phyloP scores from a whole-genome alignment of 306 rosid genomes.

The Sophora flavescens region DNA sequence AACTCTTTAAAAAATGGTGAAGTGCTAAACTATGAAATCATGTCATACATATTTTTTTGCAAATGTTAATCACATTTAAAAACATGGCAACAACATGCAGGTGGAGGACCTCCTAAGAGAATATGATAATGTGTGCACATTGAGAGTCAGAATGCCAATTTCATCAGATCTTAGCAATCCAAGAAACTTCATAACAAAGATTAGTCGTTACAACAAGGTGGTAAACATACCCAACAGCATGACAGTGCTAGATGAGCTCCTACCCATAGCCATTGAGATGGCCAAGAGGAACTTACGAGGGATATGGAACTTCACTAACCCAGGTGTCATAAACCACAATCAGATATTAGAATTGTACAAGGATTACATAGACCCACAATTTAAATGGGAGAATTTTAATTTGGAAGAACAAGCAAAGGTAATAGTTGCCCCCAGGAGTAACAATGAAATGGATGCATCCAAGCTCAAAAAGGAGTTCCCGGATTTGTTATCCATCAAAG shows the following conservation, averaged over 20 bases:
- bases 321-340: slow-evolving; percentile 80
- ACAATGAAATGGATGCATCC: slow-evolving; percentile 75
- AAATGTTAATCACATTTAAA: slow-evolving; percentile 23
- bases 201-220: slow-evolving; percentile 64
- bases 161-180: slow-evolving; percentile 79
- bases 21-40: background rate
- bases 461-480: slow-evolving; percentile 75
- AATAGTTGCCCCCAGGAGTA: slow-evolving; percentile 71
- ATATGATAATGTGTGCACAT: slow-evolving; percentile 67
- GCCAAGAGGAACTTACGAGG: slow-evolving; percentile 71
- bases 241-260: slow-evolving; percentile 79
- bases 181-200: slow-evolving; percentile 81
- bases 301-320: slow-evolving; percentile 86
- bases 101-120: slow-evolving; percentile 71
- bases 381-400: slow-evolving; percentile 67
- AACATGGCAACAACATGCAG: slow-evolving; percentile 48
- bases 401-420: slow-evolving; percentile 78
- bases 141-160: slow-evolving; percentile 82
- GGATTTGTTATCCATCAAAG: slow-evolving; percentile 61
- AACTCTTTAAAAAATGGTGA: background rate
- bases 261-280: slow-evolving; percentile 77
- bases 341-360: slow-evolving; percentile 68
- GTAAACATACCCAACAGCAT: slow-evolving; percentile 80
- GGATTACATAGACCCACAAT: slow-evolving; percentile 65
- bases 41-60: slow-evolving; percentile 22